phyloP scores from a whole-genome alignment of 1,139 yeast species.

The Blastobotrys buckinghamii region DNA sequence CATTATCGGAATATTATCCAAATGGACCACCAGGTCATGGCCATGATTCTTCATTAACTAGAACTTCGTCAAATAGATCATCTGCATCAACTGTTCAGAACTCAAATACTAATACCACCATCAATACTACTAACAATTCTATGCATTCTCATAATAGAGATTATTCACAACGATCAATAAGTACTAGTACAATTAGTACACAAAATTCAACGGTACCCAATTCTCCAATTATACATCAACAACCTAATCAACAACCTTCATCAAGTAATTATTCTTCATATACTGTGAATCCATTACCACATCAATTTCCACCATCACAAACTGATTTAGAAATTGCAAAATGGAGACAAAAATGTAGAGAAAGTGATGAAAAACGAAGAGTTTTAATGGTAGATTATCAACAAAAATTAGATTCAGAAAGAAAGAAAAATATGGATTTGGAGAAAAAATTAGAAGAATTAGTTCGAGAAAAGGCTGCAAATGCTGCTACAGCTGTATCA shows the following conservation, averaged over 20 bases:
- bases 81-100: neutral
- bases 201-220: neutral
- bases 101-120: neutral
- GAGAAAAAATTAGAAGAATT: conserved; percentile 23
- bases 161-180: conserved; percentile 5
- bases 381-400: conserved; percentile 26
- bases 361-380: conserved; percentile 26
- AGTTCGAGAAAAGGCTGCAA: conserved; percentile 11
- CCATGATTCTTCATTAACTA: neutral
- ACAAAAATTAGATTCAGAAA: conserved; percentile 27
- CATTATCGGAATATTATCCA: conserved; percentile 10
- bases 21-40: conserved; percentile 10
- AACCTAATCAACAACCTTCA: neutral
- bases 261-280: neutral
- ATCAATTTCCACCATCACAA: conserved; percentile 6
- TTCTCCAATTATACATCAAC: conserved; percentile 1
- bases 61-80: conserved; percentile 7
- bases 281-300: neutral
- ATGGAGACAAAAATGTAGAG: conserved; percentile 22
- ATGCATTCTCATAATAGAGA: neutral
- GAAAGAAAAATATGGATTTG: conserved; percentile 24
- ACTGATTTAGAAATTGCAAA: conserved; percentile 14
- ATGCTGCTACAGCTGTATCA: conserved; percentile 10
- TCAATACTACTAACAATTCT: no score
- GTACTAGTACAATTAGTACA: neutral